Evolutionary conservation across 805 yeast genomes (phyloP).

Genomic region (Cyberlindnera petersonii): DNA sequence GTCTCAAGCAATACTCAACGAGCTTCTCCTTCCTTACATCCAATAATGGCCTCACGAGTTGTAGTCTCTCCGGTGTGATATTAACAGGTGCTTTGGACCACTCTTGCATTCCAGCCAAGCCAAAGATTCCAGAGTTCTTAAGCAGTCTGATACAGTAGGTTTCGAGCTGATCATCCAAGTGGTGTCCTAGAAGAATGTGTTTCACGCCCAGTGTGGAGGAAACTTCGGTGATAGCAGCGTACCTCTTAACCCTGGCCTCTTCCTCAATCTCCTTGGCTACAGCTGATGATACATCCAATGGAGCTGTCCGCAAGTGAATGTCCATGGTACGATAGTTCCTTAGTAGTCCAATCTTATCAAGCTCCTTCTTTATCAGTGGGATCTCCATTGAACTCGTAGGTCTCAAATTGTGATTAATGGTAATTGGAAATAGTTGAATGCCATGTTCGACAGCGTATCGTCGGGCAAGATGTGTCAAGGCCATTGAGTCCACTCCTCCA

Average conservation of each 20-base stretch:
- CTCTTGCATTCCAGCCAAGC: constrained; percentile 52
- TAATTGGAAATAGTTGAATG: constrained; percentile 47
- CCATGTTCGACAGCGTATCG: constrained; percentile 31
- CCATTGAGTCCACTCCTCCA: constrained; percentile 84
- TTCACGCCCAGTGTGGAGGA: constrained; percentile 36
- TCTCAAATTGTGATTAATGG: constrained; percentile 63
- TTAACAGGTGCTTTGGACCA: constrained; percentile 19
- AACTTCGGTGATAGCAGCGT: constrained; percentile 37
- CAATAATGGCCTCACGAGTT: constrained; percentile 51
- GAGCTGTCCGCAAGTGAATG: constrained; percentile 15
- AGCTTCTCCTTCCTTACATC: constrained; percentile 41
- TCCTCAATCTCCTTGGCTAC: constrained; percentile 43
- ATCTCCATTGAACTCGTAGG: constrained; percentile 26
- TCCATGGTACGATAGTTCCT: constrained; percentile 30
- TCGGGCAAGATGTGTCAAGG: constrained; percentile 49
- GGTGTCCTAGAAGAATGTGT: constrained; percentile 61
- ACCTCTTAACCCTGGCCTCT: constrained; percentile 55
- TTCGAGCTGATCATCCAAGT: constrained; percentile 67
- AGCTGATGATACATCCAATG: constrained; percentile 6
- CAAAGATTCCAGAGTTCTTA: constrained; percentile 45
- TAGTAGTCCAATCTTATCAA: constrained; percentile 16
- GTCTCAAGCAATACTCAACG: constrained; percentile 39
- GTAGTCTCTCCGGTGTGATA: constrained; percentile 19
- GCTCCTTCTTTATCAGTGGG: constrained; percentile 22
- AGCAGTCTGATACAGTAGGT: constrained; percentile 56